These are phyloP conservation scores for Nepenthes mirabilis DNA, from an alignment of 148 eudicot genomes.

Conservation along the genomic window DNA sequence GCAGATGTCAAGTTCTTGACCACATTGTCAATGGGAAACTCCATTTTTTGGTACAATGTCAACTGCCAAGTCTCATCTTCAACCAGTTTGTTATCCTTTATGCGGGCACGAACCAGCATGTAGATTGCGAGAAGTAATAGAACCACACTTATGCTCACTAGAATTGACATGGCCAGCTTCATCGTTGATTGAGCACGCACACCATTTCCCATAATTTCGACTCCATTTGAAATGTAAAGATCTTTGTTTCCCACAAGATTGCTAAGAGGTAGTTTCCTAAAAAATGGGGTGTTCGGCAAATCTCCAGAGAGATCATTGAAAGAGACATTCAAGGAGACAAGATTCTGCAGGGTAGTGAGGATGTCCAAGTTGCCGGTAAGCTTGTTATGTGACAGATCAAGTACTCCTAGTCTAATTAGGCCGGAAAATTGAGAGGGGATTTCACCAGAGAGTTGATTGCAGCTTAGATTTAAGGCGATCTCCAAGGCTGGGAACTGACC, in stretches of 20 bases:
- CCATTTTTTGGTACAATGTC: slow-evolving; percentile 89
- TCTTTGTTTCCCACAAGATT: slow-evolving; percentile 22
- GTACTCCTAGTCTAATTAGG: slow-evolving; percentile 53
- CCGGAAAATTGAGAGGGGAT: slow-evolving; percentile 63
- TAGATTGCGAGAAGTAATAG: slow-evolving; percentile 56
- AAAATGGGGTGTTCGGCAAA: slow-evolving; percentile 71
- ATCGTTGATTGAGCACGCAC: slow-evolving; percentile 28
- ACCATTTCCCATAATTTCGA: slow-evolving; percentile 6
- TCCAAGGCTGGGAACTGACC: slow-evolving; percentile 75
- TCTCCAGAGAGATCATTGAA: slow-evolving; percentile 75
- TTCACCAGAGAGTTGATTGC: slow-evolving; percentile 51
- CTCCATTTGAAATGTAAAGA: neutral
- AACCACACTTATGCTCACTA: slow-evolving; percentile 56
- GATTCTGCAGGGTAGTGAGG: slow-evolving; percentile 66
- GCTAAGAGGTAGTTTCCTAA: slow-evolving; percentile 55
- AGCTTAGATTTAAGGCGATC: slow-evolving; percentile 80
- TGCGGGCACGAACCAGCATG: slow-evolving; percentile 33
- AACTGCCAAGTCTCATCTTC: slow-evolving; percentile 63
- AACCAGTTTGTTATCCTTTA: slow-evolving; percentile 5
- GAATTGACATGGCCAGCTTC: slow-evolving; percentile 68
- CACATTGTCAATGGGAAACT: slow-evolving; percentile 65
- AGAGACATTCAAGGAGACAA: slow-evolving; percentile 72
- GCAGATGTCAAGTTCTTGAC: slow-evolving; percentile 52
- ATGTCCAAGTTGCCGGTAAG: slow-evolving; percentile 47
- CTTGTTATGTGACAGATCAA: slow-evolving; percentile 79